Base-by-base conservation (phyloP, 2,329 filamentous ascomycete species). In the Stagonosporopsis vannaccii region DNA sequence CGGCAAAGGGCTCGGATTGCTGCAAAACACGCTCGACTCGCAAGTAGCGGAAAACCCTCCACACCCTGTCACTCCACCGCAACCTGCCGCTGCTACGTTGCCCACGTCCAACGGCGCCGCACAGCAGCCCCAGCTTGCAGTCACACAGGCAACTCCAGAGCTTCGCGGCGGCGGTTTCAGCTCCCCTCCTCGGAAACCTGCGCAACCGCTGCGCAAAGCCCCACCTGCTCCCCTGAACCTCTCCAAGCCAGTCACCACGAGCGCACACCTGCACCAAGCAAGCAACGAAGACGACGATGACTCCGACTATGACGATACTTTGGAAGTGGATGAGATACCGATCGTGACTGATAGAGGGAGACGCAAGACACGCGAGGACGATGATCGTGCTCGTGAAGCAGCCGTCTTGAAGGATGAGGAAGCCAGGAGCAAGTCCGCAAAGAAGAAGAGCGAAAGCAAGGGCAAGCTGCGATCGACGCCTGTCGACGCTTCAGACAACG, bases 191-290 rank as follows among this genome's bases (percentile, higher is more conserved):
- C 64, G 62, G 48, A 72, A 74, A 61, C 61, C 71, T 35, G 43
- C 65, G 19, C 69, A 74, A 47, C 66, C 89, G 13, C 85, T 85
- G 45, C 85, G 93, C 57, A 97, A 96, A 74, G 86, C 89, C 6
- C 92, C 93, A 2, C 94, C 94, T 42, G 90, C 92, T 12, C 93
- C 94, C 2, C 77, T 98, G 50, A 88, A 93, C 69, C 81, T 98
- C 22, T 83, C 82, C 20, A 78, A 78, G 58, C 72, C 72, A 17
- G 75, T 76, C 11, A 73, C 70, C 40, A 67, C 79, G 32, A 79
- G 77, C 52, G 72, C 77, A 11, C 80, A 81, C 55, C 70, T 80
- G 44, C 76, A 81, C 41, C 75, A 78, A 41, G 72, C 77, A 2
- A 77, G 75, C 33, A 73, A 78, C 22, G 73, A 77, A 0, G 85